Evolutionary conservation across 73 alveolate genomes (phyloP), one percentile per base, ranked within the genome.

Genomic region (Stentor coeruleus): DNA sequence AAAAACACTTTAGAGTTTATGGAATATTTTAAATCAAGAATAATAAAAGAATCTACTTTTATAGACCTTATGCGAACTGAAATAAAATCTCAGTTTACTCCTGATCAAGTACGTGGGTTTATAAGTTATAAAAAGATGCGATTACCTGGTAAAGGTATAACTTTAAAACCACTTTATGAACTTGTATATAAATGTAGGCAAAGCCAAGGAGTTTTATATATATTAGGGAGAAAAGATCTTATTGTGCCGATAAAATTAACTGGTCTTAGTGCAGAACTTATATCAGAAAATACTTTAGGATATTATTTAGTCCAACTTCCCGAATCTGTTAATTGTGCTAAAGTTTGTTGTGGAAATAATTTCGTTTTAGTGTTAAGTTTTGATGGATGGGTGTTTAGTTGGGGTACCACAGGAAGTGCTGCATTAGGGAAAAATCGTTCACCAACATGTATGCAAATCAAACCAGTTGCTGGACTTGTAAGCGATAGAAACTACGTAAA

Each of bases 21-120:
- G 79, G 33, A 26, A 15, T 31, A 28, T 66, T 66, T 66, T 33
- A 66, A 66, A 40, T 66, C 79, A 2, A 66, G 79, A 26, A 66
- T 20, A 15, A 20, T 66, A 0, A 66, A 66, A 33, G 79, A 66
- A 66, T 20, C 14, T 11, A 66, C 40, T 31, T 66, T 66, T 66
- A 66, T 66, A 11, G 37, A 66, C 37, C n/a, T 66, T 26, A 20
- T 66, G 79, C n/a, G 33, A 33, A 66, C n/a, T 66, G 49, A 66
- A 40, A 66, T 66, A 20, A 66, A 66, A 40, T 20, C 79, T 66
- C n/a, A 0, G 0, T 20, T 66, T 2, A 37, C n/a, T 26, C 49
- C n/a, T 20, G 37, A 66, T 26, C 20, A 66, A 26, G n/a, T 66
- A 15, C n/a, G 1, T 0, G 33, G 40, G 2, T 20, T 20, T 66